Evolutionary conservation across 768 basidiomycete genomes (phyloP).

Genomic region (Suillus occidentalis): DNA sequence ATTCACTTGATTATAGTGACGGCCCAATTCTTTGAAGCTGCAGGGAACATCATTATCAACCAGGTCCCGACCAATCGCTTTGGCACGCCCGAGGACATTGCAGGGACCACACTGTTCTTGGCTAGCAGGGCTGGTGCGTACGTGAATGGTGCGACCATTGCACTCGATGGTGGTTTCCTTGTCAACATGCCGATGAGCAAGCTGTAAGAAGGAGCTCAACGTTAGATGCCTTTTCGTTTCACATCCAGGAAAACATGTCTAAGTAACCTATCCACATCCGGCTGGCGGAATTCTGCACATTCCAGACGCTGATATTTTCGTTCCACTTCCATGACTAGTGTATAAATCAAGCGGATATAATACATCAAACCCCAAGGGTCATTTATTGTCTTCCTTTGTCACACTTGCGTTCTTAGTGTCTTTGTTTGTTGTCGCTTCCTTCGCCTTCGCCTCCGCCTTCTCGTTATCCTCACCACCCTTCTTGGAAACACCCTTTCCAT

Average conservation of each 20-base stretch:
- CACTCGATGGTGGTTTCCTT: slow-evolving; percentile 59
- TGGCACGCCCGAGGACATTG: slow-evolving; percentile 65
- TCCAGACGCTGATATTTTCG: neutral
- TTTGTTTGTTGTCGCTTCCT: slow-evolving; percentile 5
- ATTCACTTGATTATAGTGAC: slow-evolving; percentile 43
- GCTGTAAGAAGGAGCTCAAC: slow-evolving; percentile 24
- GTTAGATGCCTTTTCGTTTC: neutral
- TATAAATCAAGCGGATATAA: slow-evolving; percentile 8
- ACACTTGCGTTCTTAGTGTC: neutral
- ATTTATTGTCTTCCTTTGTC: slow-evolving; percentile 5
- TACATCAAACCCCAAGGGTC: neutral
- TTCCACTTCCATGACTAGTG: slow-evolving; percentile 1
- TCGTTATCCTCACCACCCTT: slow-evolving; percentile 13
- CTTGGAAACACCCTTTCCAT: slow-evolving; percentile 14
- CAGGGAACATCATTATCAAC: slow-evolving; percentile 43
- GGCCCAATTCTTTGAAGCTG: slow-evolving; percentile 46
- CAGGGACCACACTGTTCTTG: slow-evolving; percentile 61
- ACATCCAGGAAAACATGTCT: neutral
- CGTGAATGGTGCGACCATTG: slow-evolving; percentile 63
- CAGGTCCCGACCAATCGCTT: slow-evolving; percentile 52
- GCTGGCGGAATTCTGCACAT: neutral
- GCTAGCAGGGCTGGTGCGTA: slow-evolving; percentile 59
- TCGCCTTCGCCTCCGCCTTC: slow-evolving; percentile 11
- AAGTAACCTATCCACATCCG: neutral
- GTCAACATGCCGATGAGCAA: slow-evolving; percentile 39